Evolutionary conservation across 768 basidiomycete genomes (phyloP), one percentile per base, ranked within the genome.

Genomic region (Leucocoprinus sp.): DNA sequence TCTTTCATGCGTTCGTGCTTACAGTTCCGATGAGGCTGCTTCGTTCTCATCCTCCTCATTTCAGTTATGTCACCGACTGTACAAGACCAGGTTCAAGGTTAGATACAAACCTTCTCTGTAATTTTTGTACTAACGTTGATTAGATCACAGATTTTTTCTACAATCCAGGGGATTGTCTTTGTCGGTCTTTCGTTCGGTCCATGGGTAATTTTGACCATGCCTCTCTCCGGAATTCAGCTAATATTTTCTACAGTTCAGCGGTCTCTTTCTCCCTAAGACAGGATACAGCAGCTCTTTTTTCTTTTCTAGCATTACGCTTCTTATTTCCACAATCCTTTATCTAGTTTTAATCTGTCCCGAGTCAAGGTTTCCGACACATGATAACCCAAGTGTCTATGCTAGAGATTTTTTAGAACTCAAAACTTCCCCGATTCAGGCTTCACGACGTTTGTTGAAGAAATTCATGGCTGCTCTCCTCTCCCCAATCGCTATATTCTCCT

Each of bases 131-230:
- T 33, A 11, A 43, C 27, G 37, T 26, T 6, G 24, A 14, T 17
- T 29, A 72, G 74, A 38, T 71, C 73, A 11, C 71, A 59, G 42
- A 71, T 80, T 35, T 81, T 80, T 50, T 75, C 78, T 9, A 72
- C 77, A 4, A 74, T 91, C 40, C 74, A 78, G 46, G 92, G 91
- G 2, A 78, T 88, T 45, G 71, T 83, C 37, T 89, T 80, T 65
- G 60, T 82, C 27, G 92, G 91, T 4, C 70, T 93, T 45, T 79
- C 91, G 0, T 54, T 79, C 1, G 92, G 92, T 0, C 91, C 92
- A 21, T 75, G 80, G 59, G 71, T 93, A 45, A 70, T 82, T 35
- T 8, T 17, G 29, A 15, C 17, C 17, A 26, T 8, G 33, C 18
- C 7, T 37, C 37, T 42, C 26, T 23, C 23, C 2, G 21, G 14